Evolutionary conservation across 2,329 filamentous ascomycete genomes (phyloP).

Genomic region (Annulohypoxylon truncatum): DNA sequence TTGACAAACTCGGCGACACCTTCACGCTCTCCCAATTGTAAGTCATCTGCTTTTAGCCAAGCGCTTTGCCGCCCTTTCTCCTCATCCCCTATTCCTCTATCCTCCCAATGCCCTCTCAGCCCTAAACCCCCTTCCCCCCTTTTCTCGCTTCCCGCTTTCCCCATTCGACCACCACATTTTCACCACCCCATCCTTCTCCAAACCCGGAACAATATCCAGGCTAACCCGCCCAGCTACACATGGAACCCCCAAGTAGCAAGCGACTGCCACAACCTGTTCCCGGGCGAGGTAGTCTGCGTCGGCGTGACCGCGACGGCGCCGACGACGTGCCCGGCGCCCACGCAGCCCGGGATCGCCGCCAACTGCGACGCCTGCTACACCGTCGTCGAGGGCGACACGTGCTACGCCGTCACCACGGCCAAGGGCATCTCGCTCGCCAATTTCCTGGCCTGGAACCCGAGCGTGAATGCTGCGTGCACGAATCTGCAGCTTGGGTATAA

Average conservation of each 20-base stretch:
- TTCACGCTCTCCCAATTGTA: slow-evolving; percentile 43
- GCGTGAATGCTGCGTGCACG: slow-evolving; percentile 36
- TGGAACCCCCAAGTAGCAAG: slow-evolving; percentile 33
- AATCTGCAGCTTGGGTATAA: slow-evolving; percentile 44
- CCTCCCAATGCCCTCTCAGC: too few relatives aligned
- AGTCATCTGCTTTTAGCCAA: slow-evolving; percentile 8
- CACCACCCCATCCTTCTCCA: too few relatives aligned
- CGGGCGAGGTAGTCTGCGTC: slow-evolving; percentile 41
- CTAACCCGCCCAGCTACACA: slow-evolving; percentile 23
- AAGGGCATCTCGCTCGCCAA: slow-evolving; percentile 32
- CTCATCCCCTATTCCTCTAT: background rate
- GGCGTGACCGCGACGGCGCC: slow-evolving; percentile 11
- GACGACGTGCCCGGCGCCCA: slow-evolving; percentile 39
- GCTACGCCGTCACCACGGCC: slow-evolving; percentile 21
- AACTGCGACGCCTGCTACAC: slow-evolving; percentile 44
- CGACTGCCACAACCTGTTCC: slow-evolving; percentile 42
- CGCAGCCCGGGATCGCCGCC: slow-evolving; percentile 22
- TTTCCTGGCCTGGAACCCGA: slow-evolving; percentile 43
- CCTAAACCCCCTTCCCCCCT: too few relatives aligned
- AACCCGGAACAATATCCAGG: too few relatives aligned
- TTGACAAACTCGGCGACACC: slow-evolving; percentile 49
- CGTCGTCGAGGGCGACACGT: slow-evolving; percentile 41
- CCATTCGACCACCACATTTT: background rate
- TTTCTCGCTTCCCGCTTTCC: background rate
- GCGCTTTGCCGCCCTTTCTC: background rate